Percentiles rank a stretch among this genome's conserved stretches.
These are phyloP conservation scores for Cyberlindnera meyerae DNA, from an alignment of 805 yeast genomes.

Conservation along the genomic window DNA sequence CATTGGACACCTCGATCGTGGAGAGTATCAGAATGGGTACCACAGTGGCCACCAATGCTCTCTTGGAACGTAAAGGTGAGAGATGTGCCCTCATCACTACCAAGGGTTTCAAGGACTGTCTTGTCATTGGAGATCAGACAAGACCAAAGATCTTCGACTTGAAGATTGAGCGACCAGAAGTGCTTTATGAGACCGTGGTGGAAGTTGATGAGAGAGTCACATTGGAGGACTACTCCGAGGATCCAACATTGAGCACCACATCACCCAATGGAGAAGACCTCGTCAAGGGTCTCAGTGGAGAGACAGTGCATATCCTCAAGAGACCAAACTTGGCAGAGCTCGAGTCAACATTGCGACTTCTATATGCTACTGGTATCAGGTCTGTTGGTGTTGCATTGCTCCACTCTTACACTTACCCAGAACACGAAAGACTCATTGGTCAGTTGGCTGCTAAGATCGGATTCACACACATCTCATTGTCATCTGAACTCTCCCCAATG, in stretches of 20 bases:
- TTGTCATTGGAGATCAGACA: conserved; percentile 85
- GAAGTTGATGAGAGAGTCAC: conserved; percentile 92
- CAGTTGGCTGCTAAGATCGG: conserved; percentile 60
- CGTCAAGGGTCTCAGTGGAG: conserved; percentile 62
- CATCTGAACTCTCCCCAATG: conserved; percentile 71
- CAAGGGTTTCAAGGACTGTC: conserved; percentile 79
- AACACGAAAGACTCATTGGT: conserved; percentile 61
- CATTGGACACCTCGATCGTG: conserved; percentile 58
- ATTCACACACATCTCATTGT: conserved; percentile 62
- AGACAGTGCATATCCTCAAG: conserved; percentile 53
- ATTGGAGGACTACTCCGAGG: conserved; percentile 73
- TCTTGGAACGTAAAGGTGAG: conserved; percentile 89
- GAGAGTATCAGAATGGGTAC: conserved; percentile 84
- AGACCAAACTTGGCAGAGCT: conserved; percentile 44
- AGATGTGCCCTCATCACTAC: conserved; percentile 81
- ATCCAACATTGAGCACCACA: conserved; percentile 40
- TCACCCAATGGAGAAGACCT: conserved; percentile 26
- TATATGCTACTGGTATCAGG: conserved; percentile 54
- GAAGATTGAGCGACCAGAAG: conserved; percentile 64
- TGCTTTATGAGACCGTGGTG: conserved; percentile 67
- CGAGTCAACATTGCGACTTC: conserved; percentile 33
- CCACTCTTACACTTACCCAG: conserved; percentile 70
- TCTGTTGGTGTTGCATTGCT: conserved; percentile 69
- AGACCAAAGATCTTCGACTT: conserved; percentile 87
- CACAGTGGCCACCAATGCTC: conserved; percentile 93